Base-by-base conservation (phyloP, 2,329 filamentous ascomycete species). In the Plectosphaerella plurivora region DNA sequence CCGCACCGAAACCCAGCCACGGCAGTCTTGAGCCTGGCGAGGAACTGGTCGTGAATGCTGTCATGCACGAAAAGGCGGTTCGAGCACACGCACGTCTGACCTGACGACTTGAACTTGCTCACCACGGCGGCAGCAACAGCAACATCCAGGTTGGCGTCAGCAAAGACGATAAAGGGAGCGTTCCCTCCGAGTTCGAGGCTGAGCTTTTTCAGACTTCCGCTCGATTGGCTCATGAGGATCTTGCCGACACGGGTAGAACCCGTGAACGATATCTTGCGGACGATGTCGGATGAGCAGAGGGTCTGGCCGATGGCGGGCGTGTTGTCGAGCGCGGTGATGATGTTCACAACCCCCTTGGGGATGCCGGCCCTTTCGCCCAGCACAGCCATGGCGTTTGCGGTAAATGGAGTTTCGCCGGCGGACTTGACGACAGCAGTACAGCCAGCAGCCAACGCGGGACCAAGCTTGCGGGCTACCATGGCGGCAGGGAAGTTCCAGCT, bases 401-500 rank as follows among this genome's bases (percentile, higher is more conserved):
- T 96, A 66, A 93, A 93, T 0, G 93, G 93, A 1, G 93, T 96
- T 75, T 97, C 92, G 45, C 87, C 86, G 1, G 93, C 91, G 15
- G 91, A 87, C 71, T 97, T 97, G 62, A 86, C 86, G 1, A 97
- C 92, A 2, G 96, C 88, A 1, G 92, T 96, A 73, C 92, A 97
- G 53, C 93, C 93, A n/a, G 91, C 92, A 18, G 93, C 93, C 51
- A 97, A 77, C 9, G 88, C 89, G 2, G 89, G 83, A 1, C 81
- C 84, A 47, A 84, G 77, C 68, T 88, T 88, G 55, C 84, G 73
- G 4, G 84, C 87, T 57, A 89, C 82, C 87, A 90, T 89, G 47
- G 86, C 86, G 3, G 85, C 82, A 10, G 87, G 87, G 63, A 94
- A 95, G 71, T 95, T 95, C 90, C 89, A 94, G 52, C 77, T 79